Evolutionary conservation across 345 rosid genomes (phyloP), one percentile per base, ranked within the genome.

Genomic region (Erucastrum elatum): DNA sequence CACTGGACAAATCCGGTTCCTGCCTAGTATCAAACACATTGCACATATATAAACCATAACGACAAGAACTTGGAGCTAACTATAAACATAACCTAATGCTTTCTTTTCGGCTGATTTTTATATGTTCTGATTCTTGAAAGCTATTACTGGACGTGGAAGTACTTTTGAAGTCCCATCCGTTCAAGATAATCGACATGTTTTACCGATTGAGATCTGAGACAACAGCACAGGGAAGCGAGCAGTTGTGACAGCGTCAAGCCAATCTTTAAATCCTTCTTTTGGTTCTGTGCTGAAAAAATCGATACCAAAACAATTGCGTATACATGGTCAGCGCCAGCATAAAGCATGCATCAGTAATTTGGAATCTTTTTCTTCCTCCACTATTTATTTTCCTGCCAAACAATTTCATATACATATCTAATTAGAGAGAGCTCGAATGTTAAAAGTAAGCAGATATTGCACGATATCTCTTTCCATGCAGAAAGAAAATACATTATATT

Each of bases 191-290:
- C 84, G 2, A 89, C 97, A 94, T 89, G 82, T 77, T 90, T 75
- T 80, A 88, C 39, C 97, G 87, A 80, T 92, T 94, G 58, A 94
- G 90, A 82, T 92, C 84, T 66, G 97, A 92, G 77, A 94, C 97
- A 72, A 94, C 87, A 70, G 98, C 98, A 78, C 97, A 94, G 75
- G 97, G 98, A n/a, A 94, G 26, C 89, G 84, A 66, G 92, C 91
- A 44, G 87, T 90, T 68, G 82, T 77, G 31, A 94, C 88, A 49
- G 94, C 94, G 73, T 94, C 97, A 4, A 94, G 90, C 98, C 98
- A 94, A 67, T 91, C 97, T 84, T 72, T 70, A 39, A 92, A 86
- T 5, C 98, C 97, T 26, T 87, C 95, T 74, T 81, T 80, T 59
- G 98, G 95, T 77, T 86, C 80, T 66, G 71, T 96, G n/a, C 97